These are phyloP conservation scores for Cornus suecica DNA, from an alignment of 148 eudicot species.

Conservation along the genomic window DNA sequence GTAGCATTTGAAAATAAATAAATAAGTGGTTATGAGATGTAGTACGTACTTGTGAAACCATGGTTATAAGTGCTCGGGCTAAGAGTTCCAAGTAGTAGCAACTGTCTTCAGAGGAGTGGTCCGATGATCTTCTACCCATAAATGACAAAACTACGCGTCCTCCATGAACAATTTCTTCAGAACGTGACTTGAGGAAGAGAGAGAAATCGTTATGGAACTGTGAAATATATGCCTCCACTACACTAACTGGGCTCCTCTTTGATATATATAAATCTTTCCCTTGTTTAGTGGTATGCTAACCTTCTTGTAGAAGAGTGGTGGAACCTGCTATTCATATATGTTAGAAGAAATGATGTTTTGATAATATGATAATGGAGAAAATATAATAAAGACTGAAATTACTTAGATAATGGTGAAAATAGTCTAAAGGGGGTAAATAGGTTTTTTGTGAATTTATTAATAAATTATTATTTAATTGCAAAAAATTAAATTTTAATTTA, in stretches of 20 bases:
- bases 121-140: constrained; percentile 38
- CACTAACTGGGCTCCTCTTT: constrained; percentile 36
- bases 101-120: constrained; percentile 29
- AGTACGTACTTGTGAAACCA: constrained; percentile 67
- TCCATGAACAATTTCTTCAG: constrained; percentile 51
- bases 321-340: too few relatives aligned
- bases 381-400: too few relatives aligned
- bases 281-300: constrained; percentile 32
- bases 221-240: constrained; percentile 38
- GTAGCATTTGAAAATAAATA: too few relatives aligned
- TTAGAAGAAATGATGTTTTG: too few relatives aligned
- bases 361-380: too few relatives aligned
- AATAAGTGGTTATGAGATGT: not conserved
- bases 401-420: too few relatives aligned
- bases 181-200: constrained; percentile 43
- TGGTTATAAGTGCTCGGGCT: constrained; percentile 43
- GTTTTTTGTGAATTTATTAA: too few relatives aligned
- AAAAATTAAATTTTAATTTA: too few relatives aligned
- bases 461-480: too few relatives aligned
- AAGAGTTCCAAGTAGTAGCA: constrained; percentile 55
- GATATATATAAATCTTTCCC: constrained; percentile 61
- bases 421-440: too few relatives aligned
- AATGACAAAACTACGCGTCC: constrained; percentile 67
- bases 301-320: constrained; percentile 27
- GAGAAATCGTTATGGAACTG: constrained; percentile 55